phyloP scores from a whole-genome alignment of 2,329 filamentous ascomycete species.

The Aschersonia sp. region DNA sequence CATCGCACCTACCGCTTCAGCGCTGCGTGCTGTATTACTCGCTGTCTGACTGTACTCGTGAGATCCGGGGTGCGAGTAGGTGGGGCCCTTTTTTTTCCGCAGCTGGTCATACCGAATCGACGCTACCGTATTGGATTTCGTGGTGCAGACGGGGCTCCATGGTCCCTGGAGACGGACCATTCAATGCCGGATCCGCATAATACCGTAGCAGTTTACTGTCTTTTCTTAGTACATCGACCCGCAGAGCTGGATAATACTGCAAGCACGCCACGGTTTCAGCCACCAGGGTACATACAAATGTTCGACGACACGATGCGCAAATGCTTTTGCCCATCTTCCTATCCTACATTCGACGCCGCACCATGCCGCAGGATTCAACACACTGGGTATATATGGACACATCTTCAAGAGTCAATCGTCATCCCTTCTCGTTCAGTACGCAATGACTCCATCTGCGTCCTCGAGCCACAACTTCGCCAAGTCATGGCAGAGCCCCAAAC shows the following conservation, averaged over 20 bases:
- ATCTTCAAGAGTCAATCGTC: not conserved
- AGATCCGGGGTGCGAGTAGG: not conserved
- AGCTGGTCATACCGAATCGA: constrained; percentile 16
- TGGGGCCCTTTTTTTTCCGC: constrained; percentile 7
- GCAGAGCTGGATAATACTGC: not conserved
- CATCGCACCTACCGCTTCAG: not conserved
- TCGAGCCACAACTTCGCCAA: constrained; percentile 55
- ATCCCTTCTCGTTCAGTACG: not conserved
- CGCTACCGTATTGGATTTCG: constrained; percentile 17
- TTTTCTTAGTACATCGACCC: not conserved
- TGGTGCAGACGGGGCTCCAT: not conserved
- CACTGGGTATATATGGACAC: no score
- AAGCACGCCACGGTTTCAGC: not conserved
- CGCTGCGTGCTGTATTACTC: not conserved
- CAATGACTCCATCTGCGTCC: constrained; percentile 43
- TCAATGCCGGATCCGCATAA: not conserved
- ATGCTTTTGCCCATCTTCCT: no score
- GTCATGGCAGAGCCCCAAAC: constrained; percentile 61
- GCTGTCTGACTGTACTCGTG: not conserved
- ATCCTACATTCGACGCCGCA: no score
- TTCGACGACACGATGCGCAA: no score
- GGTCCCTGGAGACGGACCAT: not conserved
- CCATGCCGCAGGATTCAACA: no score
- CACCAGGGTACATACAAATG: no score
- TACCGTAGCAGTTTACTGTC: not conserved